Conservation (phyloP, 139 green algal genomes). For the Chlorella sp. region DNA sequence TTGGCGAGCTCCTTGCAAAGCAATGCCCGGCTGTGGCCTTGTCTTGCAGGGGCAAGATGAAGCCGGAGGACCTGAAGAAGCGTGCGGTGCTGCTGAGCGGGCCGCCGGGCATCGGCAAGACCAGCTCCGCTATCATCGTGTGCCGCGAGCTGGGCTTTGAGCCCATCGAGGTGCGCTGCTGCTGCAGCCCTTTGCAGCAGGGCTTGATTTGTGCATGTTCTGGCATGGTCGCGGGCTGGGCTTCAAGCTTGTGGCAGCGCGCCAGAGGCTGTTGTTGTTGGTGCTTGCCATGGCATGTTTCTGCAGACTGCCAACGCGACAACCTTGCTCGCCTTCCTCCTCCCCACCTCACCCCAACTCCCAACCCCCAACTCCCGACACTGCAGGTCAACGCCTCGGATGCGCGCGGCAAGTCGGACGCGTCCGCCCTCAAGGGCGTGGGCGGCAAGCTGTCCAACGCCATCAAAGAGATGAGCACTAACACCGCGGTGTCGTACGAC, state of each 20-base stretch:
- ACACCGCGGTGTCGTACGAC: constrained; percentile 58
- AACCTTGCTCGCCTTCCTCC: background rate
- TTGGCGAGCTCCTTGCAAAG: too few relatives aligned
- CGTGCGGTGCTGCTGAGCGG: constrained; percentile 95
- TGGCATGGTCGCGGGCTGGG: background rate
- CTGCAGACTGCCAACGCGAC: background rate
- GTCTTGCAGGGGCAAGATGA: constrained; percentile 38
- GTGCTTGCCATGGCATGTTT: background rate
- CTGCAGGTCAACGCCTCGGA: constrained; percentile 92
- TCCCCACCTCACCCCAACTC: too few relatives aligned
- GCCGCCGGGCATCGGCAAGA: constrained; percentile 90
- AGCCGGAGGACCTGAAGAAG: constrained; percentile 71
- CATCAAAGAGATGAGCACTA: constrained; percentile 94
- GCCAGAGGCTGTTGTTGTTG: too few relatives aligned
- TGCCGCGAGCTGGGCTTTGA: constrained; percentile 75
- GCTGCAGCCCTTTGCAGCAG: background rate
- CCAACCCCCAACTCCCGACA: too few relatives aligned
- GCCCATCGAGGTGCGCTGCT: constrained; percentile 78
- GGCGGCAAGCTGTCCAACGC: constrained; percentile 88
- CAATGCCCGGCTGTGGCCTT: background rate
- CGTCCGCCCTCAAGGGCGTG: constrained; percentile 74
- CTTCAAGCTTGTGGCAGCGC: background rate
- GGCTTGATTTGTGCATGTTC: background rate
- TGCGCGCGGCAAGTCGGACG: constrained; percentile 90
- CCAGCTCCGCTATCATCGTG: constrained; percentile 47